phyloP scores from a whole-genome alignment of 768 basidiomycete genomes.

The Pholiota molesta region DNA sequence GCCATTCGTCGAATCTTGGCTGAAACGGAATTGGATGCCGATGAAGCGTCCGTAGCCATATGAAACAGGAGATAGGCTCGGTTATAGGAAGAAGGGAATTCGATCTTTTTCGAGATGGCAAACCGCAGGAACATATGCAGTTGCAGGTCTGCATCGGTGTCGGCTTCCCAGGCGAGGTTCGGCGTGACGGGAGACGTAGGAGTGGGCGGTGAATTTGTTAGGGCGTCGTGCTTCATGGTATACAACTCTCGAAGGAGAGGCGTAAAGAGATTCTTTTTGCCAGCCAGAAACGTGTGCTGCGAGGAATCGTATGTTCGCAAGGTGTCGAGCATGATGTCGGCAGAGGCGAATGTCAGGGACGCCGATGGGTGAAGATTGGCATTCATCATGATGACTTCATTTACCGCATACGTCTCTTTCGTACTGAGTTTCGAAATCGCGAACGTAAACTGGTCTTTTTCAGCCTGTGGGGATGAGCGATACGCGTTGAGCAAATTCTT shows the following conservation, averaged over 20 bases:
- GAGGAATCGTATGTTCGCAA: constrained; percentile 22
- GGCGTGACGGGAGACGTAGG: constrained; percentile 3
- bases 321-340: constrained; percentile 25
- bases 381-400: constrained; percentile 30
- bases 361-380: constrained; percentile 24
- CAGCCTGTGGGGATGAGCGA: constrained; percentile 20
- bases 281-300: constrained; percentile 21
- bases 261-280: constrained; percentile 16
- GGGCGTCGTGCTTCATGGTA: not conserved
- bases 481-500: constrained; percentile 20
- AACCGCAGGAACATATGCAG: constrained; percentile 21
- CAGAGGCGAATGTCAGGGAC: constrained; percentile 29
- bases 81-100: constrained; percentile 26
- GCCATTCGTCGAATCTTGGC: constrained; percentile 16
- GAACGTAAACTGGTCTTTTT: constrained; percentile 31
- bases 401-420: constrained; percentile 31
- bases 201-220: not conserved
- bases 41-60: constrained; percentile 21
- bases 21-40: constrained; percentile 21
- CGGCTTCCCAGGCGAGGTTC: constrained; percentile 9
- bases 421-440: constrained; percentile 29
- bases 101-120: constrained; percentile 10
- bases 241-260: constrained; percentile 20
- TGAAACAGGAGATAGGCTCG: constrained; percentile 26
- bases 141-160: constrained; percentile 19